Conservation (phyloP, 2,329 filamentous ascomycete genomes). For the Chrysosphaeria jannelii region DNA sequence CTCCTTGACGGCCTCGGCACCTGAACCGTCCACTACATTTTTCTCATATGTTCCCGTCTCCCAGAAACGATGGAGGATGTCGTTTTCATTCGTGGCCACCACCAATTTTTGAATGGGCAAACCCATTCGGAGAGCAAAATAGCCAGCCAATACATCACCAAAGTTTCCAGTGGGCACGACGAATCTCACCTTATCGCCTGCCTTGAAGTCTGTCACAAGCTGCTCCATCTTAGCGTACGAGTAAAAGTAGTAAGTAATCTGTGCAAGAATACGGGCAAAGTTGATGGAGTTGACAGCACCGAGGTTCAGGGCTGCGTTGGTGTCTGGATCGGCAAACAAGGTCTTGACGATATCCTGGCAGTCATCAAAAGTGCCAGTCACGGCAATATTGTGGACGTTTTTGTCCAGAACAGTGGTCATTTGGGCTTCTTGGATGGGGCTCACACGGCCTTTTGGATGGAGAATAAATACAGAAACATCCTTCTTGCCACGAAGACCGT, state of each 20-base stretch:
- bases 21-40: slow-evolving; percentile 15
- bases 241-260: slow-evolving; percentile 93
- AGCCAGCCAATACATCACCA: slow-evolving; percentile 69
- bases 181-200: slow-evolving; percentile 45
- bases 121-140: slow-evolving; percentile 34
- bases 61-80: slow-evolving; percentile 90
- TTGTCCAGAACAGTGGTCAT: slow-evolving; percentile 82
- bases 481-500: slow-evolving; percentile 80
- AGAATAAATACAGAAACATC: slow-evolving; percentile 93
- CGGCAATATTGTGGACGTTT: slow-evolving; percentile 78
- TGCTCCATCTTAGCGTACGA: slow-evolving; percentile 60
- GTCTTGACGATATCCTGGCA: slow-evolving; percentile 94
- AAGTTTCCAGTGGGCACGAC: slow-evolving; percentile 93
- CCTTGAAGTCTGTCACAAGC: slow-evolving; percentile 25
- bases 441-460: slow-evolving; percentile 70
- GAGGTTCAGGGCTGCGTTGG: slow-evolving; percentile 56
- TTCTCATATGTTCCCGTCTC: slow-evolving; percentile 75
- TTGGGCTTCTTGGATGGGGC: slow-evolving; percentile 78
- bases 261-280: slow-evolving; percentile 78
- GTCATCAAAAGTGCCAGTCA: slow-evolving; percentile 81
- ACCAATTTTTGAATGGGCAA: slow-evolving; percentile 57
- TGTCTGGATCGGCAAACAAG: slow-evolving; percentile 59
- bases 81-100: slow-evolving; percentile 89
- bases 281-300: slow-evolving; percentile 95
- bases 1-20: slow-evolving; percentile 44